A percentile compares a stretch with the other conserved stretches of the same genome.
These are phyloP conservation scores for Chlorella sp. DNA, from an alignment of 139 green algal genomes.

Conservation along the genomic window DNA sequence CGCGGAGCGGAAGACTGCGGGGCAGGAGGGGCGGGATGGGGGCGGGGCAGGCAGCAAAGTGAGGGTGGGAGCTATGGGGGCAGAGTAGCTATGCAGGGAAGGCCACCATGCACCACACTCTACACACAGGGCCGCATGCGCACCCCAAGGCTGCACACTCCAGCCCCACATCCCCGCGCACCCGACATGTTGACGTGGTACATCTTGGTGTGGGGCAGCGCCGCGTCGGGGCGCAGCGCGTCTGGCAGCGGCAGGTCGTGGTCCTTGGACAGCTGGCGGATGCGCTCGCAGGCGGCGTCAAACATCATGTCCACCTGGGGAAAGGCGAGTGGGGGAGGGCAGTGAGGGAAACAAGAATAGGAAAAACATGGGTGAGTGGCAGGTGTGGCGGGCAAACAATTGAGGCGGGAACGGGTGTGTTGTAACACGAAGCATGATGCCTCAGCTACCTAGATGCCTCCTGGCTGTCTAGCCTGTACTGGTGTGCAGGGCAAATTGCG, in stretches of 20 bases:
- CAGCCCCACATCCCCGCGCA: neutral
- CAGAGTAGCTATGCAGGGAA: neutral
- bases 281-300: conserved; percentile 48
- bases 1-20: conserved; percentile 68
- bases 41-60: neutral
- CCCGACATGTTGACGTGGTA: conserved; percentile 63
- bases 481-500: no score
- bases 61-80: neutral
- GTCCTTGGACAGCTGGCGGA: conserved; percentile 34
- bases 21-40: neutral
- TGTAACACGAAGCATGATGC: no score
- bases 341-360: neutral
- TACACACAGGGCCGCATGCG: no score
- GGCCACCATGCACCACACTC: no score
- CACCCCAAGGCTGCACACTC: no score
- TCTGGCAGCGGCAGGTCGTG: conserved; percentile 45
- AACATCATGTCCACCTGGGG: conserved; percentile 58
- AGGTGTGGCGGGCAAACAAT: neutral
- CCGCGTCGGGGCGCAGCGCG: conserved; percentile 39
- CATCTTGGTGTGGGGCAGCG: conserved; percentile 22
- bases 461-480: no score
- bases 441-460: neutral
- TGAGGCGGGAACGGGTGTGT: no score
- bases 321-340: neutral
- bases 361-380: neutral